Evolutionary conservation across 768 basidiomycete species (phyloP).

Genomic region (Glaciozyma martinii): DNA sequence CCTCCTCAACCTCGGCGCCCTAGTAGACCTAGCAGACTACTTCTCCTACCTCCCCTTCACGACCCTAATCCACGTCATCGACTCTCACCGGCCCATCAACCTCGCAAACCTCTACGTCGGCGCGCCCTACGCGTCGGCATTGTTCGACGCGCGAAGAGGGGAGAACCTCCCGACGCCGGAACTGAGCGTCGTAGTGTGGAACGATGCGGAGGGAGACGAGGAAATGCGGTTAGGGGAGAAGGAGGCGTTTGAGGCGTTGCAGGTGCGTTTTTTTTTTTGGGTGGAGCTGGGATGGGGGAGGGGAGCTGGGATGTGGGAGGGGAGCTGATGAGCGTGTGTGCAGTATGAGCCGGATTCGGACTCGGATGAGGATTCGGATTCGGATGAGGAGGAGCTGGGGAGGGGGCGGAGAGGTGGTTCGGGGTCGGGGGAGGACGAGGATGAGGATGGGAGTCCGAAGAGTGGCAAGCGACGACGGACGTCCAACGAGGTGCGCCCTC

Average conservation of each 20-base stretch:
- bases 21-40: slow-evolving; percentile 66
- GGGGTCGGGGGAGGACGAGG: slow-evolving; percentile 45
- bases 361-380: slow-evolving; percentile 41
- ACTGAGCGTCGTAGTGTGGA: slow-evolving; percentile 75
- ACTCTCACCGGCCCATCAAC: slow-evolving; percentile 83
- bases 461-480: slow-evolving; percentile 8
- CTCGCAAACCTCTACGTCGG: slow-evolving; percentile 67
- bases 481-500: background rate
- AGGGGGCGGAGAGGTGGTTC: slow-evolving; percentile 41
- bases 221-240: slow-evolving; percentile 54
- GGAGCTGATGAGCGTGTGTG: background rate
- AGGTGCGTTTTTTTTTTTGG: slow-evolving; percentile 46
- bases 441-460: slow-evolving; percentile 38
- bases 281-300: background rate
- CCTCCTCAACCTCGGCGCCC: slow-evolving; percentile 82
- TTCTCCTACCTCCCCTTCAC: slow-evolving; percentile 50
- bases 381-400: slow-evolving; percentile 36
- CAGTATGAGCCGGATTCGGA: slow-evolving; percentile 72
- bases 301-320: background rate
- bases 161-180: slow-evolving; percentile 40
- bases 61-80: slow-evolving; percentile 81
- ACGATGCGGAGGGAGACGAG: slow-evolving; percentile 71
- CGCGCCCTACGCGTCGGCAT: slow-evolving; percentile 35
- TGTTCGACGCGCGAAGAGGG: slow-evolving; percentile 16
- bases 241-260: slow-evolving; percentile 73